Percentiles rank a stretch among this genome's conserved stretches.
phyloP scores from a whole-genome alignment of 2,329 filamentous ascomycete species.

The Fusarium sp. region DNA sequence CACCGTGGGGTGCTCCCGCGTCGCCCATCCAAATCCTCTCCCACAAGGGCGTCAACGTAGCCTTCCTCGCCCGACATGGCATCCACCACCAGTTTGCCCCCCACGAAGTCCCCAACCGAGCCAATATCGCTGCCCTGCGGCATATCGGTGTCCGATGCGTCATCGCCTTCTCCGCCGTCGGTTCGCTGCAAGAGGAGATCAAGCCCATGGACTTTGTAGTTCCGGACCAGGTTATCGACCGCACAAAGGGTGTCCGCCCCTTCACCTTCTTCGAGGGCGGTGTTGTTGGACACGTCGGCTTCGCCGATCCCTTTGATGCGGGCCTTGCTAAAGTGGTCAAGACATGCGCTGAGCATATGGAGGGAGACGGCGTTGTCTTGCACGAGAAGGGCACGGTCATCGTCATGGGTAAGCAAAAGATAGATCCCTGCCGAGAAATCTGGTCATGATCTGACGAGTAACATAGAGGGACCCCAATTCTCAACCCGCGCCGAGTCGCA shows the following conservation, averaged over 20 bases:
- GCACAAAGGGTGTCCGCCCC: constrained; percentile 92
- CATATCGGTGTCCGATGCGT: constrained; percentile 89
- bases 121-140: constrained; percentile 98
- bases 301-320: constrained; percentile 94
- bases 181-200: constrained; percentile 91
- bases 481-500: constrained; percentile 95
- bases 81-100: constrained; percentile 89
- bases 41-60: constrained; percentile 84
- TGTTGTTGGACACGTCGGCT: constrained; percentile 92
- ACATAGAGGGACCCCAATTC: constrained; percentile 93
- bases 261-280: constrained; percentile 97
- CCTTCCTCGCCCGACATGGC: constrained; percentile 95
- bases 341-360: constrained; percentile 78
- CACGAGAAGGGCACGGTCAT: constrained; percentile 88
- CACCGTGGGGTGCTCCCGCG: constrained; percentile 88
- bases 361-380: constrained; percentile 85
- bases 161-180: constrained; percentile 95
- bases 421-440: background rate
- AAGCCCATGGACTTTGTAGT: constrained; percentile 97
- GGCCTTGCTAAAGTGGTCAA: constrained; percentile 81
- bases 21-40: constrained; percentile 86
- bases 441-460: constrained; percentile 34
- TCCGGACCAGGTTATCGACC: constrained; percentile 96
- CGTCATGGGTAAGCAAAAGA: constrained; percentile 78
- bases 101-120: constrained; percentile 92